Evolutionary conservation across 495 filamentous ascomycete species (phyloP), one percentile per base, ranked within the genome.

Genomic region (Talaromyces nanjingensis): DNA sequence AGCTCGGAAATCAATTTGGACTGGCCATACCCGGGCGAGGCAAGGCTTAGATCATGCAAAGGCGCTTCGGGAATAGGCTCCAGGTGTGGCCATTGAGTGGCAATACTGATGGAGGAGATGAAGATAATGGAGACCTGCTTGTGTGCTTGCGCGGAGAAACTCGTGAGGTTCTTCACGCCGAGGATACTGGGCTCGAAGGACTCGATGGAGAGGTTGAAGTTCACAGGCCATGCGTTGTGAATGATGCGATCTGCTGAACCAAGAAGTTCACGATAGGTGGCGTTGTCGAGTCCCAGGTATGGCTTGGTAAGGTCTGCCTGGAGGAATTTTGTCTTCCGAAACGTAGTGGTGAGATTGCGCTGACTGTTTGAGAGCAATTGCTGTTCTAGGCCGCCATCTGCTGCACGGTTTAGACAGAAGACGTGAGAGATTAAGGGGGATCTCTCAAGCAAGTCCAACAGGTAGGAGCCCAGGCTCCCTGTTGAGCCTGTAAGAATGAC

Each of bases 181-280:
- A 71, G 68, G 31, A 86, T 77, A 57, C 83, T 74, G 3, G 82
- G 79, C 66, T 82, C 77, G 42, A 86, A 87, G 0, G 78, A 79
- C 18, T 74, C 69, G 39, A 84, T 69, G 0, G 81, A 70, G 27
- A 75, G 73, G 70, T 86, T 83, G 74, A 86, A 87, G 65, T 86
- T 80, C 16, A 87, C 82, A 1, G 79, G 77, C 85, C 84, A 87
- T 52, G 81, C 79, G 71, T 83, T 84, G 70, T 86, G 83, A 63
- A 85, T 81, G 25, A 87, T 70, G 14, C 78, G 74, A 24, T 83
- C 82, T 5, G 76, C 77, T 6, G 73, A 66, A 18, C 49, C n/a
- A 34, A 79, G 57, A 2, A 85, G 63, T 22, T 70, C 52, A 0
- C 70, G 58, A 67, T 79, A 84, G 0, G 63, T 64, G 2, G 70